Evolutionary conservation across 1,284 basidiomycete species (phyloP).

Genomic region (Mycosarcoma mackinlayi): DNA sequence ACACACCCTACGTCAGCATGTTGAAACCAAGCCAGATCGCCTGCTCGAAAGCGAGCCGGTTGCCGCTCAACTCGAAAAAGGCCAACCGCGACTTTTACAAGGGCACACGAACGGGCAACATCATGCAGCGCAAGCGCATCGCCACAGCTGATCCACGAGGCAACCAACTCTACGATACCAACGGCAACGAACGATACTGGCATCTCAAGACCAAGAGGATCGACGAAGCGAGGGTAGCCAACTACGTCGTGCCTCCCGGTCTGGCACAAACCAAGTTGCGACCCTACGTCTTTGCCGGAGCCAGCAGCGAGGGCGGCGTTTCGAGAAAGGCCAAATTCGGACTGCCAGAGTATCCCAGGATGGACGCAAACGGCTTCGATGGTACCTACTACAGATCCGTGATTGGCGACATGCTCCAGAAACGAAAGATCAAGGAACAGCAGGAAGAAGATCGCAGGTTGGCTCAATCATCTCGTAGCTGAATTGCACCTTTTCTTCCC

Average conservation of each 20-base stretch:
- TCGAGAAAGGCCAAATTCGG: conserved; percentile 50
- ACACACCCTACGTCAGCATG: conserved; percentile 20
- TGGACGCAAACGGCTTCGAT: conserved; percentile 57
- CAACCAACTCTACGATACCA: conserved; percentile 53
- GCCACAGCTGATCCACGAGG: conserved; percentile 59
- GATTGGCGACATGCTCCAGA: conserved; percentile 54
- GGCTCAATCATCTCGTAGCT: conserved; percentile 12
- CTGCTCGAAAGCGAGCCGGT: conserved; percentile 63
- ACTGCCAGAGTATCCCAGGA: conserved; percentile 56
- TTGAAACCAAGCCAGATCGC: conserved; percentile 57
- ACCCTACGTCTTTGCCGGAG: conserved; percentile 61
- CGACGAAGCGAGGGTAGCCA: conserved; percentile 60
- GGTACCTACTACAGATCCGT: conserved; percentile 59
- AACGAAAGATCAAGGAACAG: conserved; percentile 45
- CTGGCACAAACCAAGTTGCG: conserved; percentile 59
- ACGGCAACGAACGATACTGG: conserved; percentile 57
- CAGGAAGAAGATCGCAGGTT: conserved; percentile 37
- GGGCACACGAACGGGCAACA: conserved; percentile 66
- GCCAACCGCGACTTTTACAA: conserved; percentile 68
- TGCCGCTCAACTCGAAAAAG: conserved; percentile 66
- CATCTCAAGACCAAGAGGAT: conserved; percentile 57
- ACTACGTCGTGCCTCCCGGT: conserved; percentile 65
- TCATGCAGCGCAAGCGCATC: conserved; percentile 64
- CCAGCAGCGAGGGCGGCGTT: conserved; percentile 49
- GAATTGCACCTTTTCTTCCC: not conserved